Evolutionary conservation across 2,329 filamentous ascomycete species (phyloP).

Genomic region (Gaeumannomyces sp.): DNA sequence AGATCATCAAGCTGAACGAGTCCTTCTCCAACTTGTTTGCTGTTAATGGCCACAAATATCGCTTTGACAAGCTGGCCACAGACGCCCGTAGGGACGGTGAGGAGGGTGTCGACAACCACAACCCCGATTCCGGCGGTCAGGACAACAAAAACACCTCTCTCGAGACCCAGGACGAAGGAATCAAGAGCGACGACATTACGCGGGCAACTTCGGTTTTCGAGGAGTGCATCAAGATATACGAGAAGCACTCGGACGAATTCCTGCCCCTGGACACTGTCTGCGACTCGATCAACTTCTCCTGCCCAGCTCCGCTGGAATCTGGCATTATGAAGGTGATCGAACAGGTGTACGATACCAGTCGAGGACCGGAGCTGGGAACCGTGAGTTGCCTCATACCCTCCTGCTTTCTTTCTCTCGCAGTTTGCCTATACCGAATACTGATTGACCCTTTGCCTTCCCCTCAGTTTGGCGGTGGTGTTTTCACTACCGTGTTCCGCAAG

Average conservation of each 20-base stretch:
- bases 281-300: slow-evolving; percentile 15
- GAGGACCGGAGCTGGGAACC: slow-evolving; percentile 50
- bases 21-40: slow-evolving; percentile 25
- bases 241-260: no score
- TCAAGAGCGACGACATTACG: no score
- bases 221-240: no score
- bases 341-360: slow-evolving; percentile 33
- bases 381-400: slow-evolving; percentile 27
- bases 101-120: slow-evolving; percentile 11
- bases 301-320: slow-evolving; percentile 14
- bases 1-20: slow-evolving; percentile 31
- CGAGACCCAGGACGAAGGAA: no score
- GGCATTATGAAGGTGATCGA: slow-evolving; percentile 39
- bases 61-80: slow-evolving; percentile 5
- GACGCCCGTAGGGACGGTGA: slow-evolving; percentile 19
- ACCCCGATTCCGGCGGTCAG: slow-evolving; percentile 14
- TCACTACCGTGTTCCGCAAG: slow-evolving; percentile 41
- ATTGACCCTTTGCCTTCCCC: slow-evolving; percentile 15
- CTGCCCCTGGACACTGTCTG: slow-evolving; percentile 21
- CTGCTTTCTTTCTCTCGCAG: no score
- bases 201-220: no score
- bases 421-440: no score
- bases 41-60: slow-evolving; percentile 21
- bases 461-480: slow-evolving; percentile 32
- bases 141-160: no score